Conservation (phyloP, 2,329 filamentous ascomycete genomes). For the Calonectria honghensis region DNA sequence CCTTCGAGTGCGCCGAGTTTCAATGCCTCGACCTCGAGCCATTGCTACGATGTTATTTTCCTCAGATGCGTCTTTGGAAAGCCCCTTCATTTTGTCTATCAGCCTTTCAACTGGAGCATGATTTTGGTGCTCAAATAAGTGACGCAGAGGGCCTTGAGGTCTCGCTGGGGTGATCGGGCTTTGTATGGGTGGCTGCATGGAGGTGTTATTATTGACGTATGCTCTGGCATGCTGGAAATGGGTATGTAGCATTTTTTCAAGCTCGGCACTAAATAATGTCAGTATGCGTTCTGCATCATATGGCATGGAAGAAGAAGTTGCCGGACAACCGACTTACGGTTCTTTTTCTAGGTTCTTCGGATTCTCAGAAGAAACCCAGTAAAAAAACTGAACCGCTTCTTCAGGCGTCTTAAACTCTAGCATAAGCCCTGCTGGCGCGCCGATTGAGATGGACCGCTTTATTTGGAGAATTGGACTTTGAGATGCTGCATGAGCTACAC, state of each 20-base stretch:
- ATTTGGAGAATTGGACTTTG: constrained; percentile 49
- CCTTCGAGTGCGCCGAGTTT: constrained; percentile 54
- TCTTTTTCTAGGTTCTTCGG: not conserved
- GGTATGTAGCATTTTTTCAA: constrained; percentile 40
- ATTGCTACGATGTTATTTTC: constrained; percentile 22
- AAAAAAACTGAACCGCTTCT: constrained; percentile 41
- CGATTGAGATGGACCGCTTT: constrained; percentile 44
- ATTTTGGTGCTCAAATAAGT: constrained; percentile 40
- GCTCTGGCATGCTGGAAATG: not conserved
- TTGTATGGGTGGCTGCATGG: not conserved
- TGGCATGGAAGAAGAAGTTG: not conserved
- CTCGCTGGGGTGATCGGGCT: not conserved
- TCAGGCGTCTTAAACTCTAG: constrained; percentile 47
- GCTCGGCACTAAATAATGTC: constrained; percentile 38
- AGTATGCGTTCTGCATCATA: constrained; percentile 21
- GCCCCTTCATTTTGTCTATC: constrained; percentile 53
- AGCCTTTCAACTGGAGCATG: constrained; percentile 46
- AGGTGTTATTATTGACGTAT: not conserved
- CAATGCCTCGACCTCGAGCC: constrained; percentile 41
- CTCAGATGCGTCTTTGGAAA: constrained; percentile 5
- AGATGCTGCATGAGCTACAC: constrained; percentile 41
- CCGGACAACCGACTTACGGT: constrained; percentile 42
- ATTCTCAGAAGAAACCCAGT: constrained; percentile 41
- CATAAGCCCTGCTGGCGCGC: constrained; percentile 39
- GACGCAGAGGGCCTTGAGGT: constrained; percentile 12